A percentile compares a stretch with the other conserved stretches of the same genome.
These are phyloP conservation scores for Colletotrichum aenigma DNA, from an alignment of 2,329 filamentous ascomycete species.

Conservation along the genomic window DNA sequence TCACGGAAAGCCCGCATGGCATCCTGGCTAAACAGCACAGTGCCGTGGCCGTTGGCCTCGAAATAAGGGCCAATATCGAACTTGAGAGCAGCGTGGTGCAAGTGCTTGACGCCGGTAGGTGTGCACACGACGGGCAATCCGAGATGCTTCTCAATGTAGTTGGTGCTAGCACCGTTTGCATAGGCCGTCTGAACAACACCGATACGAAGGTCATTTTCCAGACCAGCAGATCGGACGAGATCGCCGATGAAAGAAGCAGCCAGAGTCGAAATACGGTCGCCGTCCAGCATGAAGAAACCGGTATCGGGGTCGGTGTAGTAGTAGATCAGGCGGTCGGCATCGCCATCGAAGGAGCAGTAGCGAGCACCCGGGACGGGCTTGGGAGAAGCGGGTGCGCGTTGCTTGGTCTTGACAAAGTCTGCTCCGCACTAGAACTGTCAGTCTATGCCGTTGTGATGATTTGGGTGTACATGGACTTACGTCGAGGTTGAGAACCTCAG, in stretches of 20 bases:
- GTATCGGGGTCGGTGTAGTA: conserved; percentile 86
- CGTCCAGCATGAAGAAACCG: conserved; percentile 90
- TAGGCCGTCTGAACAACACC: conserved; percentile 98
- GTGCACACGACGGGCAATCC: conserved; percentile 92
- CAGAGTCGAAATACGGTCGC: conserved; percentile 94
- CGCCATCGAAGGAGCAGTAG: conserved; percentile 91
- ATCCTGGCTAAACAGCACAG: conserved; percentile 88
- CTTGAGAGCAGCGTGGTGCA: conserved; percentile 94
- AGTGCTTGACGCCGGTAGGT: conserved; percentile 93
- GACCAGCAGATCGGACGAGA: conserved; percentile 78
- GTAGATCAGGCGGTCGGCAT: conserved; percentile 94
- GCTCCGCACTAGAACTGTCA: conserved; percentile 73
- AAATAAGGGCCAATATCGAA: conserved; percentile 98
- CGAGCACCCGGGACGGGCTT: conserved; percentile 78
- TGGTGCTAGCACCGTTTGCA: conserved; percentile 93
- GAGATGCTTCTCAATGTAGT: conserved; percentile 87
- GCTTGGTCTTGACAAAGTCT: conserved; percentile 97
- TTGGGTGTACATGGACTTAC: conserved; percentile 50
- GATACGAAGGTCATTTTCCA: conserved; percentile 82
- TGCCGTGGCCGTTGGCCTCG: conserved; percentile 97
- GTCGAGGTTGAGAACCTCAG: conserved; percentile 87
- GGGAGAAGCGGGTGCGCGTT: conserved; percentile 83
- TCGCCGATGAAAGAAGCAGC: conserved; percentile 94
- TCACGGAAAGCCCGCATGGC: conserved; percentile 80
- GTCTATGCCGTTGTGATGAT: neutral